Percentiles rank a stretch among this genome's conserved stretches.
Conservation (phyloP, 495 filamentous ascomycete species). For the Daldinia childiae region DNA sequence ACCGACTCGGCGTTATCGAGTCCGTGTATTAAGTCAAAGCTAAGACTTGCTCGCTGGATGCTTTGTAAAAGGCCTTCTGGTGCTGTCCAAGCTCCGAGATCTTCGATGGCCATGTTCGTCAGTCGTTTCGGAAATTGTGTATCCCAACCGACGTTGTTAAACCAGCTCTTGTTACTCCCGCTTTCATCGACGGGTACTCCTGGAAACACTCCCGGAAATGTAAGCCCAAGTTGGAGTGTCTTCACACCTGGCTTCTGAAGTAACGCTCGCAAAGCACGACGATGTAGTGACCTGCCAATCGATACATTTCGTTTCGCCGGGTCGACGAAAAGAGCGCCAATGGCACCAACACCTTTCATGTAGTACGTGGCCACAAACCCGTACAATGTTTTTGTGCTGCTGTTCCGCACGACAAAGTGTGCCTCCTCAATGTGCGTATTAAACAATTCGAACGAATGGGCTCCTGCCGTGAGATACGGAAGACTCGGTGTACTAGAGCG, state of each 20-base stretch:
- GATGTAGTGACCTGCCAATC: conserved; percentile 85
- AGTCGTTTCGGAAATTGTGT: conserved; percentile 61
- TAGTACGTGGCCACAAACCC: conserved; percentile 90
- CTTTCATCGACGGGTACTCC: conserved; percentile 73
- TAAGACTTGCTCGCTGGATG: conserved; percentile 71
- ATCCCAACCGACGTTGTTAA: conserved; percentile 59
- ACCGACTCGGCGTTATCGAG: conserved; percentile 78
- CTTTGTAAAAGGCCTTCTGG: conserved; percentile 77
- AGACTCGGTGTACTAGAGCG: conserved; percentile 64
- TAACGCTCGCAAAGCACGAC: conserved; percentile 75
- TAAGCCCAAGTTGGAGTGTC: conserved; percentile 79
- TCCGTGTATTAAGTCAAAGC: conserved; percentile 84
- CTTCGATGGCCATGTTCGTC: conserved; percentile 69
- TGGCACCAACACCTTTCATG: conserved; percentile 76
- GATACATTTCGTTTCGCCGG: conserved; percentile 83
- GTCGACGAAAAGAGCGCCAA: conserved; percentile 85
- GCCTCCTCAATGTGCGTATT: conserved; percentile 74
- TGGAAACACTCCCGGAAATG: conserved; percentile 79
- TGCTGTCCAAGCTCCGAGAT: conserved; percentile 75
- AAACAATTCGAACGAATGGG: conserved; percentile 77
- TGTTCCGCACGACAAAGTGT: conserved; percentile 92
- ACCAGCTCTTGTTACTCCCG: conserved; percentile 65
- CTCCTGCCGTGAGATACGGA: conserved; percentile 72
- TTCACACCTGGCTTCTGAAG: conserved; percentile 72
- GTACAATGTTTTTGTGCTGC: conserved; percentile 84